Evolutionary conservation across 352 stramenopile species (phyloP).

Genomic region (Phytophthora megakarya): DNA sequence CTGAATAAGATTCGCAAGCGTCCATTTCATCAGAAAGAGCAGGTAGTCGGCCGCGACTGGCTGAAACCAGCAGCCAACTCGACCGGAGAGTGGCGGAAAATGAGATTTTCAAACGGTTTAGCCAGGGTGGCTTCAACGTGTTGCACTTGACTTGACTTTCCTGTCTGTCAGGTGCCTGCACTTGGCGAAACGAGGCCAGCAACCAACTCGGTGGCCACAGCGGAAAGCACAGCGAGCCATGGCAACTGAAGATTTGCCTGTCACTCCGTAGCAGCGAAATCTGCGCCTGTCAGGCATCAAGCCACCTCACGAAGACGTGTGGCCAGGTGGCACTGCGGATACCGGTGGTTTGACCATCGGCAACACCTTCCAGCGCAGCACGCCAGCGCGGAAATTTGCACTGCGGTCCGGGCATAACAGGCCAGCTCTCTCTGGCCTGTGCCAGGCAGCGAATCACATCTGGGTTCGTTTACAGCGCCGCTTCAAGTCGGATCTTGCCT

Average conservation of each 20-base stretch:
- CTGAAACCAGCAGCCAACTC: background rate
- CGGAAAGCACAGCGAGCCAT: constrained; percentile 2
- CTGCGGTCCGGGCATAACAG: background rate
- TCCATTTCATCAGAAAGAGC: background rate
- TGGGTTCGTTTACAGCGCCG: constrained; percentile 23
- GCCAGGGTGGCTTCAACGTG: constrained; percentile 17
- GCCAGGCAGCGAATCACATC: constrained; percentile 12
- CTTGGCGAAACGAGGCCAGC: background rate
- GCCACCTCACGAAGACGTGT: too few relatives aligned
- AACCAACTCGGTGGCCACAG: background rate
- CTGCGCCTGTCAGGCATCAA: background rate
- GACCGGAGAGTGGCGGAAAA: constrained; percentile 1
- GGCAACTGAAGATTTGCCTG: constrained; percentile 18
- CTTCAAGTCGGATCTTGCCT: constrained; percentile 18
- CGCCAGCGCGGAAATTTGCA: constrained; percentile 6
- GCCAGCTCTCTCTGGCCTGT: constrained; percentile 21
- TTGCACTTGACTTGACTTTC: constrained; percentile 2
- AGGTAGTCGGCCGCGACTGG: background rate
- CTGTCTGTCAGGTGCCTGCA: constrained; percentile 10
- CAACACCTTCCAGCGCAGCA: background rate
- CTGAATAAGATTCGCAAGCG: background rate
- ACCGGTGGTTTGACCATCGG: constrained; percentile 10
- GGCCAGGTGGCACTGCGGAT: background rate
- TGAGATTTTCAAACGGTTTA: constrained; percentile 8
- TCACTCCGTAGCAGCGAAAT: constrained; percentile 28